A percentile compares a stretch with the other conserved stretches of the same genome.
phyloP scores from a whole-genome alignment of 129 eudicot genomes.

The Helianthus annuus region DNA sequence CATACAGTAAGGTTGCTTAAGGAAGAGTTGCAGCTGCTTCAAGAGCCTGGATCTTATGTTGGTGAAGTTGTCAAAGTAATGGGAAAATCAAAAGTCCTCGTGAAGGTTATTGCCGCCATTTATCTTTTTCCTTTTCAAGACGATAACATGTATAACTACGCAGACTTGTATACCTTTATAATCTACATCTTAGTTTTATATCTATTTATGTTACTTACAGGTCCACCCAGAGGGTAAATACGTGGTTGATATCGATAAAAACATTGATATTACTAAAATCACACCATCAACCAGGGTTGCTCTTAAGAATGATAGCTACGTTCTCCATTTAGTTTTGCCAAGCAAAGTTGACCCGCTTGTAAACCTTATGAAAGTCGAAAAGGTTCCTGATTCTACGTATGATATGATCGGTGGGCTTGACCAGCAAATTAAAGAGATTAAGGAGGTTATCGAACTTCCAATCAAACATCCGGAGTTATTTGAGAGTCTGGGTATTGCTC shows the following conservation, averaged over 20 bases:
- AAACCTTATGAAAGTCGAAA: slow-evolving; percentile 93
- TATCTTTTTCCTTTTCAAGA: not conserved
- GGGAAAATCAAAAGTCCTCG: slow-evolving; percentile 92
- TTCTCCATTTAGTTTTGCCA: slow-evolving; percentile 82
- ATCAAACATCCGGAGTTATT: slow-evolving; percentile 88
- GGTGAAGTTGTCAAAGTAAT: slow-evolving; percentile 97
- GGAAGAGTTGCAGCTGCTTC: slow-evolving; percentile 90
- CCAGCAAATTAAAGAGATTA: slow-evolving; percentile 92
- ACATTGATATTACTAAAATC: slow-evolving; percentile 76
- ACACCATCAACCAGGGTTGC: slow-evolving; percentile 96
- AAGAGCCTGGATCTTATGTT: slow-evolving; percentile 94
- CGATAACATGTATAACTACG: not conserved
- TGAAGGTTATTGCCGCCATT: slow-evolving; percentile 55
- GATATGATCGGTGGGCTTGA: slow-evolving; percentile 98
- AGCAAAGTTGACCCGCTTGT: slow-evolving; percentile 94
- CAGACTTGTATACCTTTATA: slow-evolving; percentile 1
- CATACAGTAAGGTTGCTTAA: slow-evolving; percentile 77
- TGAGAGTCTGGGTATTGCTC: slow-evolving; percentile 93
- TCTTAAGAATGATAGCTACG: slow-evolving; percentile 85
- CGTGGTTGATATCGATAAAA: slow-evolving; percentile 87
- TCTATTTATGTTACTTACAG: slow-evolving; percentile 38
- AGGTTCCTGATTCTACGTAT: slow-evolving; percentile 92
- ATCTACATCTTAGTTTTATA: not conserved
- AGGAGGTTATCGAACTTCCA: slow-evolving; percentile 96
- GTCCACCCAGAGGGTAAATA: slow-evolving; percentile 92